Conservation (phyloP, 2,329 filamentous ascomycete genomes). For the Chaetomiaceae sp. region DNA sequence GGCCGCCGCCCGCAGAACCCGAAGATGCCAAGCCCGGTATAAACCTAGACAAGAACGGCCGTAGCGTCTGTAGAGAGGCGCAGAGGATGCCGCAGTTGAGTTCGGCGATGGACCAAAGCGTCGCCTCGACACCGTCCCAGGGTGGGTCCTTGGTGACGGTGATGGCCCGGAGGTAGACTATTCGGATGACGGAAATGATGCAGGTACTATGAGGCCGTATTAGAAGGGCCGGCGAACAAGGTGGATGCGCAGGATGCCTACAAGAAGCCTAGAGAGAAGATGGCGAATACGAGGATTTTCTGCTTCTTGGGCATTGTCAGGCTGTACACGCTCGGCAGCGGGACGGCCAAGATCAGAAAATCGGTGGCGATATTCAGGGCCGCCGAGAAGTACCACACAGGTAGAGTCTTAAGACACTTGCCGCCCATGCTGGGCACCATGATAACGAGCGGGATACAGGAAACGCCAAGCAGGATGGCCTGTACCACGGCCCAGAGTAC, state of each 20-base stretch:
- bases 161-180: conserved; percentile 28
- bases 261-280: conserved; percentile 30
- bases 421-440: conserved; percentile 23
- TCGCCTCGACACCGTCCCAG: conserved; percentile 32
- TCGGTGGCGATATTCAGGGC: conserved; percentile 29
- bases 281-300: conserved; percentile 23
- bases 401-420: conserved; percentile 29
- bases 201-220: conserved; percentile 19
- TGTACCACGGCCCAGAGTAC: conserved; percentile 30
- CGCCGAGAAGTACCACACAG: conserved; percentile 31
- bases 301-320: conserved; percentile 26
- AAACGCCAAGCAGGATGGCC: conserved; percentile 29
- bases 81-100: conserved; percentile 31
- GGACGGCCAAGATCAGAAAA: conserved; percentile 28
- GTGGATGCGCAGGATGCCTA: not conserved
- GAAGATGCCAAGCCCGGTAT: conserved; percentile 1
- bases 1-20: not conserved
- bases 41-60: conserved; percentile 23
- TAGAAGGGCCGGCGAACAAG: not conserved
- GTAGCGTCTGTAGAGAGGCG: conserved; percentile 30
- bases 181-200: conserved; percentile 30
- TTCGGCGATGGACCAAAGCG: conserved; percentile 33
- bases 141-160: conserved; percentile 25
- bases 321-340: conserved; percentile 26
- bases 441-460: conserved; percentile 29